Evolutionary conservation across 1,284 basidiomycete genomes (phyloP), one percentile per base, ranked within the genome.

Genomic region (Trichosporon coremiiforme): DNA sequence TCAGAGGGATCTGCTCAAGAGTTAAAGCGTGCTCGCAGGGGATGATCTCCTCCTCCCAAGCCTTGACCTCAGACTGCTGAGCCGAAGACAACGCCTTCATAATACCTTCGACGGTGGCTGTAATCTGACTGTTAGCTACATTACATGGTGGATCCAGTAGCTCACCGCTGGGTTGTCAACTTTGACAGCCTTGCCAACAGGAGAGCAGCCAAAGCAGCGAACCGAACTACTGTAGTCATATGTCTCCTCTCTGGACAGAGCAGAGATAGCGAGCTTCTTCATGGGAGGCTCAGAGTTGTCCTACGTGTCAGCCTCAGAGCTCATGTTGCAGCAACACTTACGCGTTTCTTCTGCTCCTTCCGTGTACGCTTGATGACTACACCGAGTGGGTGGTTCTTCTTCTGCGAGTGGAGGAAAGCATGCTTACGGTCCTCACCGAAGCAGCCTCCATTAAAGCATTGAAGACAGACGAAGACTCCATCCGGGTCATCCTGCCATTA

Each of bases 21-120:
- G 88, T 89, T 9, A 91, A 84, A 0, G 94, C 92, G 78, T 99
- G 96, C 78, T 93, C 90, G 85, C 96, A 99, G 2, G 92, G 84
- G 0, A 87, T 79, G 36, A 98, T 91, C 79, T 98, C 96, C 82
- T 98, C 95, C 79, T 97, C 94, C 96, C 97, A 99, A 1, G 95
- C 93, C 83, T 98, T 92, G 69, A 99, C 93, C 79, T 98, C 95
- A 0, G 90, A 93, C 78, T 95, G 91, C 67, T 94, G 91, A 0
- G 93, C 91, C 0, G 94, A 96, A 0, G 94, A 94, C 75, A 94
- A 86, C 0, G 94, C 90, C 1, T 87, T 86, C 88, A 97, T 90
- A 68, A 97, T 87, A 0, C 88, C 89, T 17, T 89, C 85, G 4
- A 90, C 85, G 10, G 95, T 85, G 0, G 85, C 78, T 68, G 87